A percentile compares a stretch with the other conserved stretches of the same genome.
Evolutionary conservation across 768 basidiomycete genomes (phyloP).

Genomic region (Lactifluus echinatus): DNA sequence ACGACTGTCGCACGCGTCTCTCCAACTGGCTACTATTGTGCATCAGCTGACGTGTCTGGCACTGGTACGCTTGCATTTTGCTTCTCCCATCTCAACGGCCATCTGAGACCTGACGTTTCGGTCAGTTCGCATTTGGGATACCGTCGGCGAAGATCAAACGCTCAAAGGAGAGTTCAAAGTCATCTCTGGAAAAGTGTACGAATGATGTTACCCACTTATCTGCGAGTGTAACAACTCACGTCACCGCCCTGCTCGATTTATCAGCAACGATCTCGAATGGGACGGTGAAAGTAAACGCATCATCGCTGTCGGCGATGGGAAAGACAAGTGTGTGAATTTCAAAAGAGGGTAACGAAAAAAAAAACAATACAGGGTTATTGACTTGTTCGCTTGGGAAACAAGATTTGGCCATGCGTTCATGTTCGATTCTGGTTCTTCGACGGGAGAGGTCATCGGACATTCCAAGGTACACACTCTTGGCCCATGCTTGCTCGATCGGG

Average conservation of each 20-base stretch:
- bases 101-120: not conserved
- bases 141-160: constrained; percentile 71
- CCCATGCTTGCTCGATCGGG: not conserved
- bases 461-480: constrained; percentile 51
- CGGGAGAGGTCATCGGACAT: constrained; percentile 85
- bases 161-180: constrained; percentile 78
- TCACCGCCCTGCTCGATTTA: not conserved
- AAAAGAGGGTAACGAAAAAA: not conserved
- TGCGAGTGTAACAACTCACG: not conserved
- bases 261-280: constrained; percentile 90
- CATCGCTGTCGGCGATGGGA: constrained; percentile 87
- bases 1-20: constrained; percentile 87
- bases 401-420: constrained; percentile 82
- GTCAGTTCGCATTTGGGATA: constrained; percentile 88
- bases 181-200: constrained; percentile 65
- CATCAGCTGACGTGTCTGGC: constrained; percentile 78
- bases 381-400: not conserved
- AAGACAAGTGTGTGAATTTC: constrained; percentile 57
- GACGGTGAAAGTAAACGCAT: constrained; percentile 96
- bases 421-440: constrained; percentile 74
- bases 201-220: too few species aligned
- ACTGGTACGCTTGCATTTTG: constrained; percentile 44
- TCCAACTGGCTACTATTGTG: constrained; percentile 91
- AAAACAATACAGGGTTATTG: too few species aligned
- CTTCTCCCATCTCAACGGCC: not conserved